Conservation (phyloP, 73 alveolate species). For the Symbiodinium pilosum region DNA sequence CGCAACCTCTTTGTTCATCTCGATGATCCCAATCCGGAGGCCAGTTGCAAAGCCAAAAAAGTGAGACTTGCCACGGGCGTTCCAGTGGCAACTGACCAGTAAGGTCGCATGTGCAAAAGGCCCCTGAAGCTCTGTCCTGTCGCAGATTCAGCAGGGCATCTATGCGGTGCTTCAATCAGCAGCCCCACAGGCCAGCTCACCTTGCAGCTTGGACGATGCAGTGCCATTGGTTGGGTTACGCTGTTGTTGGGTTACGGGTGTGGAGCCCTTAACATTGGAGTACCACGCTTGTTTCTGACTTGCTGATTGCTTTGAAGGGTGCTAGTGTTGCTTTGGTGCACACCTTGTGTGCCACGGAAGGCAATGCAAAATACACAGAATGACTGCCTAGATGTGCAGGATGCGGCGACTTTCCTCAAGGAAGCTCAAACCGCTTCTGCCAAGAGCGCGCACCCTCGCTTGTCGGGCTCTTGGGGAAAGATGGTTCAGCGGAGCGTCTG, state of each 20-base stretch:
- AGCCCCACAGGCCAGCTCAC: slow-evolving; percentile 30
- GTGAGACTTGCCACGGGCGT: too few species aligned
- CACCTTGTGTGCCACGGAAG: too few species aligned
- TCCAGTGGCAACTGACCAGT: too few species aligned
- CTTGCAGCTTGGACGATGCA: neutral
- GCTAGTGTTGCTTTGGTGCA: too few species aligned
- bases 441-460: slow-evolving; percentile 87
- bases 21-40: slow-evolving; percentile 90
- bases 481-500: neutral
- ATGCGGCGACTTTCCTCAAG: slow-evolving; percentile 72
- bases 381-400: neutral
- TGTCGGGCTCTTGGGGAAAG: neutral
- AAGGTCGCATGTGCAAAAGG: too few species aligned
- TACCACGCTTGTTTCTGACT: too few species aligned
- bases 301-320: too few species aligned
- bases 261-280: too few species aligned
- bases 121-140: neutral
- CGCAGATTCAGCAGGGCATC: slow-evolving; percentile 93
- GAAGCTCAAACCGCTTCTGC: slow-evolving; percentile 80
- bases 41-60: too few species aligned
- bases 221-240: neutral
- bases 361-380: too few species aligned
- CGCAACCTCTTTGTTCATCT: slow-evolving; percentile 93
- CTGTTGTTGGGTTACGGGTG: too few species aligned
- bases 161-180: slow-evolving; percentile 90